Evolutionary conservation across 305 asterid species (phyloP).

Genomic region (Fraxinus latifolia): DNA sequence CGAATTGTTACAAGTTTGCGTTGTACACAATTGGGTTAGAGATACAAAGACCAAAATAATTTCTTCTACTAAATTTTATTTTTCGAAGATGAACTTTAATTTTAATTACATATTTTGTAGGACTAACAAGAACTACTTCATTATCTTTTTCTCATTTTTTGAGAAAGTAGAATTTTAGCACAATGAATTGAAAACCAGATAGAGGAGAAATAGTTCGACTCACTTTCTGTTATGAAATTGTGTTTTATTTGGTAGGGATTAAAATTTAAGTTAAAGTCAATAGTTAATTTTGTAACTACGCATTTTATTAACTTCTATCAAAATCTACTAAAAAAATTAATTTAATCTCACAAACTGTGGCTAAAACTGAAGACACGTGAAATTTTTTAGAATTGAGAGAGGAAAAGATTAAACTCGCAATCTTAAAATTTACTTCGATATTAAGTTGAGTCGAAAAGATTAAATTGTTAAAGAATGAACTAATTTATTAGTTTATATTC

Average conservation of each 20-base stretch:
- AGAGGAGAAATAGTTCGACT: background rate
- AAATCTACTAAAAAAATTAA: too few species aligned
- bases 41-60: background rate
- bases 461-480: background rate
- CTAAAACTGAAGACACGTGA: background rate
- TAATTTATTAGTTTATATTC: background rate
- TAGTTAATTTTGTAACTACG: too few species aligned
- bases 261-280: too few species aligned
- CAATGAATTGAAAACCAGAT: background rate
- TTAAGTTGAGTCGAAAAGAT: too few species aligned
- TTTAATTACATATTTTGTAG: too few species aligned
- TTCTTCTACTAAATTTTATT: too few species aligned
- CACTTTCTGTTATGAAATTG: background rate
- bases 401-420: background rate
- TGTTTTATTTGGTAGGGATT: background rate
- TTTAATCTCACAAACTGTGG: too few species aligned
- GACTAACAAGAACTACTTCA: too few species aligned
- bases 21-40: background rate
- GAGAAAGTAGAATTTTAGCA: background rate
- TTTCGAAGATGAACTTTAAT: too few species aligned
- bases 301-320: too few species aligned
- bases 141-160: too few species aligned
- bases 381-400: background rate
- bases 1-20: too few species aligned
- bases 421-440: background rate